Conservation (phyloP, 345 rosid species). For the Sapria himalayana region DNA sequence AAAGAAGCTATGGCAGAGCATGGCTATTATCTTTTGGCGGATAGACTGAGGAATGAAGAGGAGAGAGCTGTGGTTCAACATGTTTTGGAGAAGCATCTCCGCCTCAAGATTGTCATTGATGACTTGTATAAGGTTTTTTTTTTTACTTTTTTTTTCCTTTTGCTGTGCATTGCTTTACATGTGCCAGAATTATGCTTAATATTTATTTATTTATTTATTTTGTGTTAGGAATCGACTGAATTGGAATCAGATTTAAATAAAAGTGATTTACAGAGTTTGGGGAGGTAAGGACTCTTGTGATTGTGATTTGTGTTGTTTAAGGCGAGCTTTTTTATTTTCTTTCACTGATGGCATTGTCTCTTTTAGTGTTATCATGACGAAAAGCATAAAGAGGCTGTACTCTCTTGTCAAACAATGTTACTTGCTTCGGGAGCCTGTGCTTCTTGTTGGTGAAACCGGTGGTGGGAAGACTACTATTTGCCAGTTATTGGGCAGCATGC, state of each 20-base stretch:
- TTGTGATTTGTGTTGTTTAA: conserved; percentile 2
- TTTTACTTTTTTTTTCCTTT: conserved; percentile 5
- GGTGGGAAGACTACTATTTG: conserved; percentile 96
- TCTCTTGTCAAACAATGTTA: conserved; percentile 61
- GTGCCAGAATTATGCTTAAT: not conserved
- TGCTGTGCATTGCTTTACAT: not conserved
- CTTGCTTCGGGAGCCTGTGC: conserved; percentile 77
- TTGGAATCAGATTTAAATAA: conserved; percentile 11
- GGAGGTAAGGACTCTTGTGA: conserved; percentile 19
- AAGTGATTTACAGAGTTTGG: conserved; percentile 11
- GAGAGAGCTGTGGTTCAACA: conserved; percentile 67
- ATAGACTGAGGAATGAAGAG: conserved; percentile 68
- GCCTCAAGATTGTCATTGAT: conserved; percentile 33
- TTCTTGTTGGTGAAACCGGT: conserved; percentile 97
- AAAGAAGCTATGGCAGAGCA: conserved; percentile 76
- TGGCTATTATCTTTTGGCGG: conserved; percentile 84
- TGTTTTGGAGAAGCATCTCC: conserved; percentile 51
- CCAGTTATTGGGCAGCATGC: conserved; percentile 39
- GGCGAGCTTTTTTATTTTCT: conserved; percentile 2
- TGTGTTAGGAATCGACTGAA: conserved; percentile 26
- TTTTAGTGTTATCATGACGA: conserved; percentile 52
- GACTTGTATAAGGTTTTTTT: conserved; percentile 45
- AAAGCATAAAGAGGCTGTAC: conserved; percentile 67
- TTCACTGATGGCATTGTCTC: conserved; percentile 5
- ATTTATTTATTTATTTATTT: not conserved